phyloP scores from a whole-genome alignment of 2,329 filamentous ascomycete species.

The Arthrobotrys sinensis region DNA sequence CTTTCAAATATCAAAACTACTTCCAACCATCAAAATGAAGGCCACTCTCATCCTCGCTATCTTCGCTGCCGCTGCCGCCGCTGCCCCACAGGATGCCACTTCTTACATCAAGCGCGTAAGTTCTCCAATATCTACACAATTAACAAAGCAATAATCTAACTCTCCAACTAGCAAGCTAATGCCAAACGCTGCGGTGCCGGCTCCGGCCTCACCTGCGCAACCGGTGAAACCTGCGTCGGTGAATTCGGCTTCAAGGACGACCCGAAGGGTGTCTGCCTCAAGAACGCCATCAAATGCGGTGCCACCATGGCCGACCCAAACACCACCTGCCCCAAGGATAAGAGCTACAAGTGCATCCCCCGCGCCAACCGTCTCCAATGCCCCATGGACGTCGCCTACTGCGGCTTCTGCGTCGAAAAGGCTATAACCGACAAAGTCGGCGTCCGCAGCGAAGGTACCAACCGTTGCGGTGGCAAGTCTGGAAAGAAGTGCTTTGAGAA shows the following conservation, averaged over 20 bases:
- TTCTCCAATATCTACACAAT: background rate
- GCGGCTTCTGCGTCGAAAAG: constrained; percentile 29
- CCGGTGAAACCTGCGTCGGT: constrained; percentile 43
- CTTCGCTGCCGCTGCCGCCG: constrained; percentile 34
- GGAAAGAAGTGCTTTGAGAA: constrained; percentile 45
- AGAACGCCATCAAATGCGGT: constrained; percentile 22
- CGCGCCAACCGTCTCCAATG: constrained; percentile 13
- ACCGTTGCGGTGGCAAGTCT: constrained; percentile 26
- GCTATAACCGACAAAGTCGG: constrained; percentile 11
- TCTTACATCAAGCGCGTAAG: constrained; percentile 14
- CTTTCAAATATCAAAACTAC: background rate
- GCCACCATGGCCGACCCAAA: constrained; percentile 6
- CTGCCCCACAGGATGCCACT: constrained; percentile 2
- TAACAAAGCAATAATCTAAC: constrained; percentile 2
- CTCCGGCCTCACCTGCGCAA: constrained; percentile 16
- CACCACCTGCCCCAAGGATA: constrained; percentile 31
- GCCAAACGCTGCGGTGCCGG: constrained; percentile 30
- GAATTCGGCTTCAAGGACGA: constrained; percentile 42
- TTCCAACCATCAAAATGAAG: constrained; percentile 22
- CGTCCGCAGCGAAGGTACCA: constrained; percentile 30
- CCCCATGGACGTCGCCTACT: constrained; percentile 22
- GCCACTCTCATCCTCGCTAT: constrained; percentile 30
- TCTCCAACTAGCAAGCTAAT: background rate
- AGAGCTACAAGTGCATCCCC: constrained; percentile 37
- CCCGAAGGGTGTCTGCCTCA: constrained; percentile 41